Percentiles rank a stretch among this genome's conserved stretches.
These are phyloP conservation scores for Colletotrichum spinosum DNA, from an alignment of 2,329 filamentous ascomycete genomes.

Conservation along the genomic window DNA sequence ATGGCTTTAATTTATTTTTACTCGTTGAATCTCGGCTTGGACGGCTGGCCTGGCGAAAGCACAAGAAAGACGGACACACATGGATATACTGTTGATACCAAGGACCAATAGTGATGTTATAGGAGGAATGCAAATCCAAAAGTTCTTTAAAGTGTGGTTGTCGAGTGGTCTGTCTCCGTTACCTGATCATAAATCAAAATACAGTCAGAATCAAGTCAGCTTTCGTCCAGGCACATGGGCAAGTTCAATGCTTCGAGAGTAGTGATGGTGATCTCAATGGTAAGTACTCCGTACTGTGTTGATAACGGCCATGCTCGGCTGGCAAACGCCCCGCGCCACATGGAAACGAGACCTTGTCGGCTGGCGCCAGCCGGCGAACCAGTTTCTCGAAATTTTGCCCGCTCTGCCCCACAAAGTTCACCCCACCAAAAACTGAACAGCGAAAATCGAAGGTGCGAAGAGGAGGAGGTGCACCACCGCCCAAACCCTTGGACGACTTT, in stretches of 20 bases:
- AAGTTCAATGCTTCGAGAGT: neutral
- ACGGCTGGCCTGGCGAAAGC: constrained; percentile 4
- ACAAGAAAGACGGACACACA: constrained; percentile 3
- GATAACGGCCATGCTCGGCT: neutral
- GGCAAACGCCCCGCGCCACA: constrained; percentile 25
- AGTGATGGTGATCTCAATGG: neutral
- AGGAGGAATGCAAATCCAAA: neutral
- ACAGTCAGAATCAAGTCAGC: too few relatives aligned
- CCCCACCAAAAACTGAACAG: constrained; percentile 39
- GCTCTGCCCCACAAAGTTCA: constrained; percentile 40
- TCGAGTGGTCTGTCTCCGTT: too few relatives aligned
- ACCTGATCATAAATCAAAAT: too few relatives aligned
- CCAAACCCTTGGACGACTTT: constrained; percentile 38
- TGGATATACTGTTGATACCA: constrained; percentile 31
- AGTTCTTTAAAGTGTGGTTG: neutral
- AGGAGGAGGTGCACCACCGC: constrained; percentile 24
- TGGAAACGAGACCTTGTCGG: constrained; percentile 26
- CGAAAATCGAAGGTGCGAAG: constrained; percentile 38
- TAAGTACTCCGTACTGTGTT: neutral
- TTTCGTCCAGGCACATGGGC: too few relatives aligned
- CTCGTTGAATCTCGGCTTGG: neutral
- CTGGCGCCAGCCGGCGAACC: constrained; percentile 24
- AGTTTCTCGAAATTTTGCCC: constrained; percentile 37
- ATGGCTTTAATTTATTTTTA: neutral
- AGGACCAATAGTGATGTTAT: constrained; percentile 11